phyloP scores from a whole-genome alignment of 2,329 filamentous ascomycete genomes.

The Phialophora tarda region DNA sequence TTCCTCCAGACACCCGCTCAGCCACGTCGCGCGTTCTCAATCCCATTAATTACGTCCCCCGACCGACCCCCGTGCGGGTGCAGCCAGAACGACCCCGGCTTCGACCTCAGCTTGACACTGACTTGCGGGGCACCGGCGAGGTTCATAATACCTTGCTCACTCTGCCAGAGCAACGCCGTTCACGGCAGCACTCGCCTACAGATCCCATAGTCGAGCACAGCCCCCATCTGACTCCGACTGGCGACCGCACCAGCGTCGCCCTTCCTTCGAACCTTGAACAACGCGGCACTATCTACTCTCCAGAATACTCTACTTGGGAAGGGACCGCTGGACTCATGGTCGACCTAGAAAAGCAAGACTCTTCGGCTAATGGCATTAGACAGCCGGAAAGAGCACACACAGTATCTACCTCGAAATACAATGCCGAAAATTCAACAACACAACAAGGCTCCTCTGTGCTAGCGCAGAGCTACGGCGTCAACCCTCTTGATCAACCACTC shows the following conservation, averaged over 20 bases:
- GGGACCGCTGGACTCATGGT: conserved; percentile 27
- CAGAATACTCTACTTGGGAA: conserved; percentile 18
- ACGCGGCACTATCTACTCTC: conserved; percentile 45
- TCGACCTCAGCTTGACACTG: conserved; percentile 28
- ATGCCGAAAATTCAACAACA: conserved; percentile 18
- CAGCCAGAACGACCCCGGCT: conserved; percentile 40
- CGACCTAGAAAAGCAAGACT: conserved; percentile 31
- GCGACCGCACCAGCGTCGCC: conserved; percentile 57
- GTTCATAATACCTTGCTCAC: conserved; percentile 57
- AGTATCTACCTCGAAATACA: conserved; percentile 33
- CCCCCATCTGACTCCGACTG: conserved; percentile 41
- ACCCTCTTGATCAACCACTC: conserved; percentile 37
- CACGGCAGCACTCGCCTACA: conserved; percentile 55
- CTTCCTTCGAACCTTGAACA: conserved; percentile 52
- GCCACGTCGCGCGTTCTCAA: conserved; percentile 64
- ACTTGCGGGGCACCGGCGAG: conserved; percentile 54
- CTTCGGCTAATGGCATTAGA: conserved; percentile 25
- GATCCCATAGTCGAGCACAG: conserved; percentile 58
- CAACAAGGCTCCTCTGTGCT: conserved; percentile 32
- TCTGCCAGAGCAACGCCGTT: conserved; percentile 62
- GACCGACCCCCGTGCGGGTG: conserved; percentile 56
- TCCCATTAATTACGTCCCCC: conserved; percentile 66
- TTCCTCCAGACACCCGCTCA: conserved; percentile 37
- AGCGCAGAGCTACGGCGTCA: conserved; percentile 38
- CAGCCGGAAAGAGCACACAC: conserved; percentile 28